Evolutionary conservation across 1,139 yeast species (phyloP).

Genomic region (Sugiyamaella castrensis): DNA sequence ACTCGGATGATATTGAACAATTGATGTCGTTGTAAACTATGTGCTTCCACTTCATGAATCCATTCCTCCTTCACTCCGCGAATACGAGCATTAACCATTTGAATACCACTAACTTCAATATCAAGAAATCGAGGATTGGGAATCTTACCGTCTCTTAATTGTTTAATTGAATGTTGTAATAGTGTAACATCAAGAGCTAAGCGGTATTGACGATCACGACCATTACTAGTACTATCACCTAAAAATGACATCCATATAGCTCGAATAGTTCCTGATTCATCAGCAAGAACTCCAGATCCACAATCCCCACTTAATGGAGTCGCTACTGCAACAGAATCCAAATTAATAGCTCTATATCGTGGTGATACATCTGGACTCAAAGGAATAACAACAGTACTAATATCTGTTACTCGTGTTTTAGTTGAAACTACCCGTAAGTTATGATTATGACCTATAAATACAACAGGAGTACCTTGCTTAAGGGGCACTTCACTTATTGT

Average conservation of each 20-base stretch:
- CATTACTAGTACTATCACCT: conserved; percentile 62
- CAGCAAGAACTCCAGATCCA: conserved; percentile 77
- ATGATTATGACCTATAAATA: conserved; percentile 76
- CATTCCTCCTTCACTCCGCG: conserved; percentile 84
- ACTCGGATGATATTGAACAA: conserved; percentile 70
- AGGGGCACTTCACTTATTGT: conserved; percentile 56
- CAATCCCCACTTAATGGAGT: conserved; percentile 71
- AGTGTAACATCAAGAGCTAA: conserved; percentile 80
- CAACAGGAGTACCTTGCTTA: conserved; percentile 69
- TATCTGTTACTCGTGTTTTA: conserved; percentile 72
- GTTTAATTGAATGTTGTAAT: conserved; percentile 53
- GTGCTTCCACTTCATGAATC: conserved; percentile 64
- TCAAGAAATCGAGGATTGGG: conserved; percentile 69
- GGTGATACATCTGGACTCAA: conserved; percentile 58
- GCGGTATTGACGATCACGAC: conserved; percentile 58
- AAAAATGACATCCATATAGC: conserved; percentile 82
- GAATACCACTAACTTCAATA: conserved; percentile 68
- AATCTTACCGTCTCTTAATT: conserved; percentile 49
- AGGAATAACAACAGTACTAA: conserved; percentile 72
- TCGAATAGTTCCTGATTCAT: conserved; percentile 71
- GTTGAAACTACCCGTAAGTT: conserved; percentile 69
- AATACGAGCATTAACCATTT: conserved; percentile 74
- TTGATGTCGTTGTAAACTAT: conserved; percentile 58
- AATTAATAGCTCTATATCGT: conserved; percentile 79
- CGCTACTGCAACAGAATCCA: conserved; percentile 75